Base-by-base conservation (phyloP, 2,329 filamentous ascomycete genomes). In the Fulvia fulva region DNA sequence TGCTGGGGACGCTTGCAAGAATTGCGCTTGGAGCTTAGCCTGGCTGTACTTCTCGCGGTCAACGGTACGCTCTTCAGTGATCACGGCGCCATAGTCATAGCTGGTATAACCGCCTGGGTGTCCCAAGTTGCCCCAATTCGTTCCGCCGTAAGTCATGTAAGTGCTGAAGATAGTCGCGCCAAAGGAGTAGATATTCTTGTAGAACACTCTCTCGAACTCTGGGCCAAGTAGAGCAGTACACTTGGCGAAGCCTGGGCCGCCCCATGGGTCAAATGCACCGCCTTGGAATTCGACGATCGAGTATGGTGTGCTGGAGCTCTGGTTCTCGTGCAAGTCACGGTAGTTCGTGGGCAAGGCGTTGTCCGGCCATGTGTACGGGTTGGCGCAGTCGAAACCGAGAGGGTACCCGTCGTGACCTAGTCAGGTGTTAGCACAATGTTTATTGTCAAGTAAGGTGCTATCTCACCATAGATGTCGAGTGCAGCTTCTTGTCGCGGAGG, bases 111-210 rank as follows among this genome's bases (percentile, higher is more conserved):
- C 84, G 11, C 84, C 86, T 9, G 86, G 80, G 63, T 90, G 84
- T 0, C 89, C 87, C 4, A 90, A 73, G 61, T 91, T 92, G 0
- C 89, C 89, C 90, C 89, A 93, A 69, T 93, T 94, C 0, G 89
- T 92, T 5, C 89, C 90, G 14, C 90, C 90, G 63, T 81, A 89
- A 0, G 82, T 86, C 89, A 92, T 92, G 71, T 91, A 92, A 1
- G 90, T 68, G 64, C 86, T 91, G 57, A 91, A 77, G 7, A 93
- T 83, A 0, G 82, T 84, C 2, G 86, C 81, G 0, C 85, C 86
- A 16, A 63, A 68, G 30, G 55, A 58, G 55, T 65, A 68, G 50
- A 70, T 62, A 53, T 70, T 71, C 78, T 92, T 93, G 73, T 91
- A 89, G 68, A 91, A 90, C 0, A 94, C 86, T 16, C 89, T 78